Base-by-base conservation (phyloP, 208 protist species). In the Leishmania turanica region DNA sequence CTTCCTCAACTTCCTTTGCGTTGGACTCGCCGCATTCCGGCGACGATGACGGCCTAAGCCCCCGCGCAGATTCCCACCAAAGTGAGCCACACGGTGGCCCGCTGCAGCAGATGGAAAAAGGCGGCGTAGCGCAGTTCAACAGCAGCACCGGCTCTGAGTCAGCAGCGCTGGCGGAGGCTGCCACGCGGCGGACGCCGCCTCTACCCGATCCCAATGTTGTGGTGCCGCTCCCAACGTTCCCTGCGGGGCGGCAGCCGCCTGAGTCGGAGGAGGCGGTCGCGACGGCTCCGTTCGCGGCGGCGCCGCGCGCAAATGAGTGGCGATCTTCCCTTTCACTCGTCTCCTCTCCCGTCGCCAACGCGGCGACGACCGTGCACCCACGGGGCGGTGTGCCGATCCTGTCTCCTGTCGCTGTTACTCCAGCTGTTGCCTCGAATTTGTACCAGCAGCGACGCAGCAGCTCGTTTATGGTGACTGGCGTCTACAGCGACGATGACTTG, bases 391-490 rank as follows among this genome's bases (percentile, higher is more conserved):
- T 49, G 42, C 45, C 75, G 64, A 76, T 79, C 11, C 72, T 54
- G 51, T 79, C 78, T 15, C 78, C 82, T 3, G 56, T 71, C 0
- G 82, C 82, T 27, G 19, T 76, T 56, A 86, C 82, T 2, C 82
- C 77, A 8, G 66, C 77, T n/a, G 76, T 86, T 8, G 56, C 47
- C 47, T 86, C 82, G n/a, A 64, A 65, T 58, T 69, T 80, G 2
- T 86, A 86, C 78, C 82, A 78, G 15, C 78, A 78, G 19, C 82
- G 82, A 13, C 79, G 24, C 19, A 64, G 17, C 47, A 82, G 74
- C 64, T 62, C 72, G 3, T 77, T 79, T 24, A 34, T 79, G 54
- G 45, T 72, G 56, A 60, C 74, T 0, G 31, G 72, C 2, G 21
- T 76, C 6, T 49, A 19, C 21, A 17, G 56, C 8, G 82, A 86